Conservation (phyloP, 305 asterid genomes). For the Fraxinus latifolia region DNA sequence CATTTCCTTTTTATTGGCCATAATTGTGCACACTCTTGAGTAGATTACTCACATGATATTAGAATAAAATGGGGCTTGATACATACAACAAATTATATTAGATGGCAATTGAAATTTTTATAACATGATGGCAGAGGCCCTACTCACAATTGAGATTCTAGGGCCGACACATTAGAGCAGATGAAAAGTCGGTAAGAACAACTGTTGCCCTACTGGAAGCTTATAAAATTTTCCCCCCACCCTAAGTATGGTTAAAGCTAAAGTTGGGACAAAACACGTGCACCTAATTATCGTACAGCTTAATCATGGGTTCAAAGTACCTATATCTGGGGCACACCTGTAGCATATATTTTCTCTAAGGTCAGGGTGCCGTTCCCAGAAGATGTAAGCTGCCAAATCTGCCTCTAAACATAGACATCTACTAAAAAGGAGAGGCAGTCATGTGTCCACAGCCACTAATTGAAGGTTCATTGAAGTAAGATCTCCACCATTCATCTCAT, state of each 20-base stretch:
- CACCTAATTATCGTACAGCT: neutral
- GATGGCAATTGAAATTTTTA: neutral
- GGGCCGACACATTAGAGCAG: neutral
- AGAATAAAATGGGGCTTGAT: neutral
- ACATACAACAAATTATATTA: conserved; percentile 1
- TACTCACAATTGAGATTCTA: neutral
- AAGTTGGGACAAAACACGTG: neutral
- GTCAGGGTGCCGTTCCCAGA: neutral
- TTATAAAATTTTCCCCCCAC: neutral
- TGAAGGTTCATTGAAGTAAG: neutral
- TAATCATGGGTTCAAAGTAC: neutral
- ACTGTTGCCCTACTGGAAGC: neutral
- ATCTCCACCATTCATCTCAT: neutral
- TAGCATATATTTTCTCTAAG: neutral
- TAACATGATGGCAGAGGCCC: neutral
- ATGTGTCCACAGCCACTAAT: neutral
- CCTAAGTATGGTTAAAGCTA: neutral
- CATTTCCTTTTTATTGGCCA: neutral
- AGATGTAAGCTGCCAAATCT: neutral
- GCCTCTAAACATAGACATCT: neutral
- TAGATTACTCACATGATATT: neutral
- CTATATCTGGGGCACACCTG: neutral
- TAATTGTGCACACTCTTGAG: neutral
- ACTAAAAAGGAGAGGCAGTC: neutral
- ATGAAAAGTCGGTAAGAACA: neutral